phyloP scores from a whole-genome alignment of 2,329 filamentous ascomycete genomes.

The Colletotrichum endophyticum region DNA sequence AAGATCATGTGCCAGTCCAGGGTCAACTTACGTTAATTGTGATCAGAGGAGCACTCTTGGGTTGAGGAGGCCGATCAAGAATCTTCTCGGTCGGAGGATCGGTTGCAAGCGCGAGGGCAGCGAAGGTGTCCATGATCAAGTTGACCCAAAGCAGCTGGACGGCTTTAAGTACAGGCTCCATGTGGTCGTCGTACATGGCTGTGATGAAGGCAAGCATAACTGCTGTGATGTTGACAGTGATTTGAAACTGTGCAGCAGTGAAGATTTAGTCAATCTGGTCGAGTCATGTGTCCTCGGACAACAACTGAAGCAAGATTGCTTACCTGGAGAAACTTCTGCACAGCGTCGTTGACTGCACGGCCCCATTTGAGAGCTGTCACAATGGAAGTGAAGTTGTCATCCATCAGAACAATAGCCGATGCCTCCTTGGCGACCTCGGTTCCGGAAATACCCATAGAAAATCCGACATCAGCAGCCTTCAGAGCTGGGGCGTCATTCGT shows the following conservation, averaged over 20 bases:
- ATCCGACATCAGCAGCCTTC: constrained; percentile 70
- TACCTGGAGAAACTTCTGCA: constrained; percentile 70
- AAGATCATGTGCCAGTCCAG: constrained; percentile 27
- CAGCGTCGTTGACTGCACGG: constrained; percentile 69
- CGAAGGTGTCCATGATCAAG: constrained; percentile 73
- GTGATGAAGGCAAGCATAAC: constrained; percentile 70
- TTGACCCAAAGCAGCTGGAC: constrained; percentile 74
- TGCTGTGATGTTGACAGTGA: constrained; percentile 74
- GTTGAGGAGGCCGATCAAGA: constrained; percentile 56
- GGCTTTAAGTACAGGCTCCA: constrained; percentile 66
- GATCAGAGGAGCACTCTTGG: constrained; percentile 75
- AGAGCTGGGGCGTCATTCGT: constrained; percentile 71
- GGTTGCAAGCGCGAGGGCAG: constrained; percentile 68
- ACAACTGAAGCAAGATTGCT: constrained; percentile 24
- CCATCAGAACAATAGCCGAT: constrained; percentile 69
- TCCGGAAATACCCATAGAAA: constrained; percentile 71
- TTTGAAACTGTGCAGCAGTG: constrained; percentile 55
- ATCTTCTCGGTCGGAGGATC: constrained; percentile 64
- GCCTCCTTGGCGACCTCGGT: constrained; percentile 73
- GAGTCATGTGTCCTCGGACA: constrained; percentile 34
- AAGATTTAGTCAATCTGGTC: background rate
- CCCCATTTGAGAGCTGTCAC: constrained; percentile 73
- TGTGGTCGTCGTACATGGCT: constrained; percentile 59
- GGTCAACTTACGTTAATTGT: constrained; percentile 51
- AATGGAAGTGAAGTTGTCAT: constrained; percentile 71